Evolutionary conservation across 177 flowering plant genomes (phyloP).

Genomic region (Vitis hybrid): DNA sequence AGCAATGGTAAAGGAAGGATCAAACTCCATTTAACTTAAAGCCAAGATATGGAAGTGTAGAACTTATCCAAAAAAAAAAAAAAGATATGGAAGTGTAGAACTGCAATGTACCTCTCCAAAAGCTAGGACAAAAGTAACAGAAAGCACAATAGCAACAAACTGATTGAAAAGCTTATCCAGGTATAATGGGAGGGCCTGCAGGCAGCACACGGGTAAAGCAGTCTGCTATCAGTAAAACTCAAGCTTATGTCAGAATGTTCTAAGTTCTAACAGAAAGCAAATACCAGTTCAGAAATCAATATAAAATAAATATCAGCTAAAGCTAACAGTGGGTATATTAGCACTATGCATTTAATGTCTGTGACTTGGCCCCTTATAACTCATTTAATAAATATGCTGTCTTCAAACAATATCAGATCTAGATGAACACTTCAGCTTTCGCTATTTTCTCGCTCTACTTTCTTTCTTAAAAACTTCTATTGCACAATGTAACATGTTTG

Average conservation of each 20-base stretch:
- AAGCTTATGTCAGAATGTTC: background rate
- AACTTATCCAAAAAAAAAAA: background rate
- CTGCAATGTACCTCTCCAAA: slow-evolving; percentile 79
- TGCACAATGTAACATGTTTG: no score
- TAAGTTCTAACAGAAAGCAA: background rate
- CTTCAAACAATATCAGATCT: no score
- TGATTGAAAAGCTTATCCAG: slow-evolving; percentile 90
- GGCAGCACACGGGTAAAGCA: background rate
- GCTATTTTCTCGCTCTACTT: no score
- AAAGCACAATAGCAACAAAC: slow-evolving; percentile 66
- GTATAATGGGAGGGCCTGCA: slow-evolving; percentile 96
- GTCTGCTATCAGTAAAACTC: background rate
- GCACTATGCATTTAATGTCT: no score
- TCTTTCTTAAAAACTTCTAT: no score
- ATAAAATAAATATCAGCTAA: background rate
- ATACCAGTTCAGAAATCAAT: background rate
- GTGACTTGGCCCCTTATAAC: no score
- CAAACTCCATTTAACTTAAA: background rate
- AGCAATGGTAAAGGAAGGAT: slow-evolving; percentile 3
- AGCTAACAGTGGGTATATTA: background rate
- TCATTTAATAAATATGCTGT: no score
- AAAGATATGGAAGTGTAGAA: slow-evolving; percentile 1
- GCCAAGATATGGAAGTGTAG: slow-evolving; percentile 5
- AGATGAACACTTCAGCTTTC: no score
- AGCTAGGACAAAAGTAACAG: slow-evolving; percentile 92